Base-by-base conservation (phyloP, 495 filamentous ascomycete genomes). In the Letharia columbiana region DNA sequence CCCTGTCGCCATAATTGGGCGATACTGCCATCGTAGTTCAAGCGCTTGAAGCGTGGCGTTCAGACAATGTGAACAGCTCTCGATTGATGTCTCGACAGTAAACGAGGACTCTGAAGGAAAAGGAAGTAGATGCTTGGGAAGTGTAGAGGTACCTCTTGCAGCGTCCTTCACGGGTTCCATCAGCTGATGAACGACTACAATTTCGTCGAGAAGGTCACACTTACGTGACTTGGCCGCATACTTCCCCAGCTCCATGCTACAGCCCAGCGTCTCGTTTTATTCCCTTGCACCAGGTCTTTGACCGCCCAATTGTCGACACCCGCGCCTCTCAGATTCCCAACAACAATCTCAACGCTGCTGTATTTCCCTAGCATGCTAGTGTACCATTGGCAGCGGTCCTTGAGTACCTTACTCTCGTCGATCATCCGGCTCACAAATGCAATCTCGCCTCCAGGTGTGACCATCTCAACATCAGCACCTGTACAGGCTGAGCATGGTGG, bases 351-450 rank as follows among this genome's bases (percentile, higher is more conserved):
- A 7, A 96, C 77, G 65, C 89, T 94, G 42, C 83, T 85, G 39
- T 90, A 77, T 68, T 94, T 95, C 0, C 94, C 94, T 0, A 97
- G 78, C 91, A 98, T 96, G 37, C 85, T 86, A 4, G 90, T 96
- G 73, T 92, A 97, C 94, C 94, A 98, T 60, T 84, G 84, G 12
- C 93, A 83, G 28, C 79, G 75, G 0, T 83, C 81, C 47, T 77
- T 72, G 10, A 93, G 75, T 0, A 73, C 69, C 15, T 89, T 74
- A 47, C 88, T 92, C 71, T 96, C 89, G 7, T 85, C 79, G 50
- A 97, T 79, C 73, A 97, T 89, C 28, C 86, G 82, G 2, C 80
- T 76, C 0, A 92, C 85, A 68, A 97, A 96, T 11, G 83, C 85
- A 5, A 93, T 75, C 75, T 98, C 94, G 2, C 94, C 94, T 1